Base-by-base conservation (phyloP, 169 alveolate genomes). In the Babesia divergens region DNA sequence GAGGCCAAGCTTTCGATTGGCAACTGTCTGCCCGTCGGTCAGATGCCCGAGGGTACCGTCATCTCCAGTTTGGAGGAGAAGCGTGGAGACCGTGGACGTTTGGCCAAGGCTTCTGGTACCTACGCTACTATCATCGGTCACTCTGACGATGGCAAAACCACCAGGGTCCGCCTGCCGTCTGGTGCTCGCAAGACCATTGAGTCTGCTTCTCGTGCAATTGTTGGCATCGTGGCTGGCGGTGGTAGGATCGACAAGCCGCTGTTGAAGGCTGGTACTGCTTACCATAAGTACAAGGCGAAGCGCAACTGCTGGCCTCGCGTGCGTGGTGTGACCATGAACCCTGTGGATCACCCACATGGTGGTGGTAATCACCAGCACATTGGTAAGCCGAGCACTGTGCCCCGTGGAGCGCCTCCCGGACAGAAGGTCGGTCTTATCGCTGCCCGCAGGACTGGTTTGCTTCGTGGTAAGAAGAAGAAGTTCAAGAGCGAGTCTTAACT, bases 241-340 rank as follows among this genome's bases (percentile, higher is more conserved):
- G 99, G 99, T 46, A 94, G 99, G 77, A 95, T 95, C 59, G 99
- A 98, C 84, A 98, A 98, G 90, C 99, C 99, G 24, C 84, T 97
- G 50, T 90, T 97, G 72, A 98, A 98, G 92, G 99, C 99, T 47
- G 99, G 99, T 49, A 96, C 92, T 69, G 91, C 97, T 52, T 96
- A 91, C 91, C 99, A 97, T 92, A 97, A 95, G 92, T 96, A 94
- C 93, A 95, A 94, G 90, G 99, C 96, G 52, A 96, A 97, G 95
- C 91, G 99, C 79, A 97, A 97, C 89, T 93, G 97, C 97, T 98
- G 99, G 99, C 99, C 99, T 34, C 95, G 90, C 84, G 99, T 97
- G 79, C 94, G 99, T 86, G 99, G 99, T 93, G 99, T 96, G 32
- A 99, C 99, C 51, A 98, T 98, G 99, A 98, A 98, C 97, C 99